Percentiles rank a stretch among this genome's conserved stretches.
Evolutionary conservation across 345 rosid species (phyloP).

Genomic region (Corchorus olitorius): DNA sequence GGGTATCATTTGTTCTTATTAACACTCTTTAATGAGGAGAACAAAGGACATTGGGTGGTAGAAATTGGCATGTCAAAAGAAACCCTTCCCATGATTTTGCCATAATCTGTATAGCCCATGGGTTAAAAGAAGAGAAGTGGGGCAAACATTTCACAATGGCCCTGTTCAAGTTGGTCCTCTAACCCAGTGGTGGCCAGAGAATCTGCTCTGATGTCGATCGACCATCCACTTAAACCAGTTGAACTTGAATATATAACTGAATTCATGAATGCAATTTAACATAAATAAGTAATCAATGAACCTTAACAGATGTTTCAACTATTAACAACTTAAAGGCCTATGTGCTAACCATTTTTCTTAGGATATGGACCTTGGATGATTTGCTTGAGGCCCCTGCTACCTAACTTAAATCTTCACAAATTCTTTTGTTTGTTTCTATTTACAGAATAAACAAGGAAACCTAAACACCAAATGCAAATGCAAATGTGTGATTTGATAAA

Average conservation of each 20-base stretch:
- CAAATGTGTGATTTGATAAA: slow-evolving; percentile 1
- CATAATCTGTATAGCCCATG: not conserved
- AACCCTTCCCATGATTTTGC: not conserved
- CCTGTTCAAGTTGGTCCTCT: not conserved
- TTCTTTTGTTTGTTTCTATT: slow-evolving; percentile 46
- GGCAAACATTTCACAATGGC: not conserved
- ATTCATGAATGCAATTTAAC: slow-evolving; percentile 9
- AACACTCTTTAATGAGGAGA: no score
- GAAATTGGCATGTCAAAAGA: no score
- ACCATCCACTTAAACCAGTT: not conserved
- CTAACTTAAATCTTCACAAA: slow-evolving; percentile 50
- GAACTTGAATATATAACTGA: not conserved
- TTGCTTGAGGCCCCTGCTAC: slow-evolving; percentile 34
- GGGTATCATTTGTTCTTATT: no score
- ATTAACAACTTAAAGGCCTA: slow-evolving; percentile 45
- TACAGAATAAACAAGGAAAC: slow-evolving; percentile 46
- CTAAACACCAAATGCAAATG: slow-evolving; percentile 41
- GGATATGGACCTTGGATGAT: slow-evolving; percentile 14
- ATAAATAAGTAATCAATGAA: slow-evolving; percentile 33
- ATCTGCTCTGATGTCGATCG: not conserved
- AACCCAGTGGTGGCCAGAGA: not conserved
- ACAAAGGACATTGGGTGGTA: no score
- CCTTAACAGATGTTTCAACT: slow-evolving; percentile 37
- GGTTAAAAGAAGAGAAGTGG: not conserved
- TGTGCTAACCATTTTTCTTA: slow-evolving; percentile 20